Conservation (phyloP, 2,329 filamentous ascomycete genomes). For the Fusarium anthophilum region DNA sequence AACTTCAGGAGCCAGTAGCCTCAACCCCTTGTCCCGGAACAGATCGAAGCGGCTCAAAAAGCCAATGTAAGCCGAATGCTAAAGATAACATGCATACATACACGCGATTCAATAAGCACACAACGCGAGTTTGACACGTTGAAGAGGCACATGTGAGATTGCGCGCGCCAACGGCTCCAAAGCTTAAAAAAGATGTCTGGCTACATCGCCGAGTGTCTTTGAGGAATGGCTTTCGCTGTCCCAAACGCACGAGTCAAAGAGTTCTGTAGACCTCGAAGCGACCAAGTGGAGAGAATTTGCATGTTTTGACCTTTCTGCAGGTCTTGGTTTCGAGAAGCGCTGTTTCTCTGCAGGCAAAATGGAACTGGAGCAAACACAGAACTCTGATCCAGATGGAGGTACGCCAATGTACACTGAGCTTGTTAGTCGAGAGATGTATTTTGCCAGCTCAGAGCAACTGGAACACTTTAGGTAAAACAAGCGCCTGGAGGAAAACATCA, state of each 20-base stretch:
- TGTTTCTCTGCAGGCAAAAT: conserved; percentile 4
- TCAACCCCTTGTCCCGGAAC: background rate
- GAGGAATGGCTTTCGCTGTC: conserved; percentile 29
- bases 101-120: conserved; percentile 21
- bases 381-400: background rate
- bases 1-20: background rate
- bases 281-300: conserved; percentile 26
- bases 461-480: conserved; percentile 30
- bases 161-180: conserved; percentile 17
- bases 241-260: background rate
- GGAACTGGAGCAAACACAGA: conserved; percentile 27
- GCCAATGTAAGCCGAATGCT: conserved; percentile 3
- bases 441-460: conserved; percentile 6
- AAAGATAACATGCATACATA: background rate
- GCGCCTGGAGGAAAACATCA: conserved; percentile 26
- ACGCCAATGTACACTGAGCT: background rate
- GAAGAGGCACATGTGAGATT: conserved; percentile 3
- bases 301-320: conserved; percentile 24
- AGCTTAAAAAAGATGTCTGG: conserved; percentile 25
- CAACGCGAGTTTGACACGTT: conserved; percentile 28
- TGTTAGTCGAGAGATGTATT: conserved; percentile 15
- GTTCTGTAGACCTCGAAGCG: conserved; percentile 12
- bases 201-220: background rate
- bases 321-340: conserved; percentile 43
- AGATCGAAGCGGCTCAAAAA: conserved; percentile 11